These are phyloP conservation scores for Ogataea nitratoaversa DNA, from an alignment of 805 yeast species.

Conservation along the genomic window DNA sequence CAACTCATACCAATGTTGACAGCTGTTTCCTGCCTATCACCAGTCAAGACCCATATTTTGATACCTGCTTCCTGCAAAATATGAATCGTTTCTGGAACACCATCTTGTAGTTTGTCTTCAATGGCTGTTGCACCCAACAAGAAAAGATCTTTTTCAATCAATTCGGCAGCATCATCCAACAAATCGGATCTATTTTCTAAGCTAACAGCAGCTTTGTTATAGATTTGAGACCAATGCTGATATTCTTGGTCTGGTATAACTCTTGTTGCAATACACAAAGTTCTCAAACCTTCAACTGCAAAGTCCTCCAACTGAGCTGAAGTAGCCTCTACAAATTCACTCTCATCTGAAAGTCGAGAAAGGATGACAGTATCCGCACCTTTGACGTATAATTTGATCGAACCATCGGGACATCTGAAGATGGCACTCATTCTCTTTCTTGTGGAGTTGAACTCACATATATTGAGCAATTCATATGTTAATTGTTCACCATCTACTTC, in stretches of 20 bases:
- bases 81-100: conserved; percentile 96
- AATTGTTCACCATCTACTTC: conserved; percentile 47
- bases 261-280: conserved; percentile 87
- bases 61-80: conserved; percentile 95
- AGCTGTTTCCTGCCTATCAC: conserved; percentile 98
- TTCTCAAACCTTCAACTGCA: conserved; percentile 93
- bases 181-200: conserved; percentile 68
- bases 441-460: conserved; percentile 96
- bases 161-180: conserved; percentile 84
- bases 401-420: conserved; percentile 90
- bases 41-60: conserved; percentile 96
- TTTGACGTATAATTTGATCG: conserved; percentile 81
- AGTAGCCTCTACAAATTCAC: conserved; percentile 81
- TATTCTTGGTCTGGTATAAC: conserved; percentile 79
- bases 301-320: conserved; percentile 88
- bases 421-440: conserved; percentile 97
- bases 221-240: conserved; percentile 57
- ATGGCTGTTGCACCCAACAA: conserved; percentile 96
- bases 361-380: conserved; percentile 97
- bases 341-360: conserved; percentile 69
- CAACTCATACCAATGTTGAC: conserved; percentile 98
- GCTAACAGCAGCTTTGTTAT: conserved; percentile 79
- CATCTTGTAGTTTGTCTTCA: conserved; percentile 96
- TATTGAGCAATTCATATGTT: conserved; percentile 75
- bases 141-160: conserved; percentile 75